Evolutionary conservation across 2,329 filamentous ascomycete species (phyloP), one percentile per base, ranked within the genome.

Genomic region (Fusarium solani-melongenae): DNA sequence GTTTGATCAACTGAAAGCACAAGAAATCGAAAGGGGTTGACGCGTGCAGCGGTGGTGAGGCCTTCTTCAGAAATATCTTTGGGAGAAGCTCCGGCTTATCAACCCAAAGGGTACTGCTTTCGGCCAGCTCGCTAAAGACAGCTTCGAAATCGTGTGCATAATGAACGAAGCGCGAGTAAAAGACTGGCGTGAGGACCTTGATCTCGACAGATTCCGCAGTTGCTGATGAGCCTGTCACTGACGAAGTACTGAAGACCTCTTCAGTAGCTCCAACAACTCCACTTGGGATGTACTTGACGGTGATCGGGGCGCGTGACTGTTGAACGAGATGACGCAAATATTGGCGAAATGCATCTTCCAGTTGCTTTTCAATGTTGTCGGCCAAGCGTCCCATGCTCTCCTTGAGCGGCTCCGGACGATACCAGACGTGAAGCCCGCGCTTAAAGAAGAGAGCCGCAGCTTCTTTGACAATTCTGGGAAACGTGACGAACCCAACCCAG

Each of bases 401-500:
- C 29, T 84, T 84, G 7, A 88, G 82, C 1, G 92, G 90, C 77
- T 93, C 91, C 0, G 91, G 92, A 20, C 89, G 84, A 73, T 88
- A 90, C 87, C 91, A 93, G 46, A 93, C 89, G 67, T 90, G 87
- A 31, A 94, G 84, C 38, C 85, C 86, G 36, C 84, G 84, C 29
- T 80, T 79, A 78, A 91, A 89, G 79, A 89, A 91, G 6, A 94
- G 83, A 15, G 80, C 82, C 3, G 78, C 83, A 2, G 91, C 92
- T 80, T 94, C 87, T 63, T 86, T 87, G 22, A 91, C 79, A 55
- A 93, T 93, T 29, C 92, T 86, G 2, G 91, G 91, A 71, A 92
- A 90, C 0, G 91, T 93, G 27, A 88, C 83, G 31, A 93, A 85
- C 2, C 90, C 91, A 11, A 92, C 88, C 91, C 91, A 93, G 85